These are phyloP conservation scores for Theileria equi DNA, from an alignment of 169 alveolate genomes.

Conservation along the genomic window DNA sequence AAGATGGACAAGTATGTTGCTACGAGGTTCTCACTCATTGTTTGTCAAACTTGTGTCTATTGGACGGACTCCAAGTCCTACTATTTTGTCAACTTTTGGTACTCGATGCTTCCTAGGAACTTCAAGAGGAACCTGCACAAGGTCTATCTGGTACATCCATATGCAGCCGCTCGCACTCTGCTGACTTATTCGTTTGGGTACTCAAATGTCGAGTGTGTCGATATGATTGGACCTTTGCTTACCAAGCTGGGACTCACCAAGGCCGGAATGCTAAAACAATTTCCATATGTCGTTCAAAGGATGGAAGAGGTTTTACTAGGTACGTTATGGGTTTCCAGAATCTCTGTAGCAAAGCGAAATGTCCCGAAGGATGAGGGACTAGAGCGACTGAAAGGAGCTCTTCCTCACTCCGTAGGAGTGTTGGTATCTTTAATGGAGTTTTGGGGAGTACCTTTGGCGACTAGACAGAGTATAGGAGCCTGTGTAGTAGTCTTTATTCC, in stretches of 20 bases:
- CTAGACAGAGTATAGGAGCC: no score
- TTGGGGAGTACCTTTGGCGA: no score
- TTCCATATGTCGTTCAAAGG: slow-evolving; percentile 76
- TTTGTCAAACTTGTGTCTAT: slow-evolving; percentile 60
- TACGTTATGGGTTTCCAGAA: no score
- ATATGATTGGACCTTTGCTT: slow-evolving; percentile 63
- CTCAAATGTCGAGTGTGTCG: slow-evolving; percentile 67
- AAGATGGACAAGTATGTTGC: slow-evolving; percentile 19
- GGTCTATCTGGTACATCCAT: slow-evolving; percentile 71
- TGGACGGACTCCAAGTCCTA: slow-evolving; percentile 62
- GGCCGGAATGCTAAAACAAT: slow-evolving; percentile 52
- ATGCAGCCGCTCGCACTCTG: slow-evolving; percentile 63
- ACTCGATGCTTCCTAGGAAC: slow-evolving; percentile 68
- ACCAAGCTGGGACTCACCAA: slow-evolving; percentile 60
- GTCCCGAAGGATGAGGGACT: no score
- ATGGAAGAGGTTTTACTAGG: slow-evolving; percentile 67
- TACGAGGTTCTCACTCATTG: slow-evolving; percentile 38
- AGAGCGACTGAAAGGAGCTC: no score
- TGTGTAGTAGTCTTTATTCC: no score
- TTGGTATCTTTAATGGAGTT: no score
- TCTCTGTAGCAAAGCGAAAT: no score
- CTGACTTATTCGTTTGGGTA: slow-evolving; percentile 63
- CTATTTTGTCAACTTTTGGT: slow-evolving; percentile 70
- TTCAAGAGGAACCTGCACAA: slow-evolving; percentile 65
- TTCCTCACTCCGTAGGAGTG: no score